These are phyloP conservation scores for Coemansia sp. DNA, from an alignment of 192 early-diverging fungal species.

Conservation along the genomic window DNA sequence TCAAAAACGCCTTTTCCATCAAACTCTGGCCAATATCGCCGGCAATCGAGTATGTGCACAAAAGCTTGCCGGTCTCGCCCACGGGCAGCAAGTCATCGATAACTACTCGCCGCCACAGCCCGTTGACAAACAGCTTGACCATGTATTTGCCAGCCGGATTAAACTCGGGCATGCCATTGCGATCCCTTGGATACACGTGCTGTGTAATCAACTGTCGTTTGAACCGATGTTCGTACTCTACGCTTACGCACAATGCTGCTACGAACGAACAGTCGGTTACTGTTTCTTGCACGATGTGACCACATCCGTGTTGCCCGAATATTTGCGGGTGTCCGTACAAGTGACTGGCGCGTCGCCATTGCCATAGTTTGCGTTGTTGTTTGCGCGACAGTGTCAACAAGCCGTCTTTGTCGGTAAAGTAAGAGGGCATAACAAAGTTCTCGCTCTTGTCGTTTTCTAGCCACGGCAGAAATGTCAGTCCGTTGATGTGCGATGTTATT, in stretches of 20 bases:
- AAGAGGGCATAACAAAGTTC: conserved; percentile 52
- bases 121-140: conserved; percentile 83
- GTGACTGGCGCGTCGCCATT: conserved; percentile 80
- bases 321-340: conserved; percentile 69
- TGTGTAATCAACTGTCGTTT: conserved; percentile 78
- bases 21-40: conserved; percentile 61
- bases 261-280: conserved; percentile 97
- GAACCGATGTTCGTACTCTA: conserved; percentile 73
- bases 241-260: conserved; percentile 82
- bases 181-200: conserved; percentile 84
- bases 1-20: conserved; percentile 94
- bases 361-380: conserved; percentile 70
- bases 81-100: conserved; percentile 89
- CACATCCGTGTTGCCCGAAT: conserved; percentile 66
- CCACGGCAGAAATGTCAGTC: conserved; percentile 75
- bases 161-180: conserved; percentile 67
- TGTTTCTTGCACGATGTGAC: conserved; percentile 76
- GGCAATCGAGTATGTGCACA: conserved; percentile 83
- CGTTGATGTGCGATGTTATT: conserved; percentile 70
- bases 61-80: conserved; percentile 64
- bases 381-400: conserved; percentile 67
- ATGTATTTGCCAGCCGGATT: conserved; percentile 90
- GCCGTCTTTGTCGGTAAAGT: conserved; percentile 80
- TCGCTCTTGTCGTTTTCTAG: conserved; percentile 62
- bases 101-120: conserved; percentile 76